Base-by-base conservation (phyloP, 768 basidiomycete genomes). In the Trametes coccinea region DNA sequence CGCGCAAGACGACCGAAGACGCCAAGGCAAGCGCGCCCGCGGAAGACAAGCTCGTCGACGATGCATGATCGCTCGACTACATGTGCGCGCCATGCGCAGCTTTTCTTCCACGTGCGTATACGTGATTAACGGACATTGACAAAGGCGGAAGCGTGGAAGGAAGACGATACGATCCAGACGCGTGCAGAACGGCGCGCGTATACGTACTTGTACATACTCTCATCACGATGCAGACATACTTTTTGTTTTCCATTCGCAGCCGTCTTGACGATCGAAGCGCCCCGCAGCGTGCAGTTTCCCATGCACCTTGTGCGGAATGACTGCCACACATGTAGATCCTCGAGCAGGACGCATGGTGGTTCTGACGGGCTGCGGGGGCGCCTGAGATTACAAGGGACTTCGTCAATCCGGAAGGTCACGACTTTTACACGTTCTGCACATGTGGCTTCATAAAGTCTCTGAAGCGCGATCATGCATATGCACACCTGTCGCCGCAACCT, bases 31-130 rank as follows among this genome's bases (percentile, higher is more conserved):
- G 75, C 57, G 66, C 53, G 17, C 64, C 64, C 49, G 76, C 77
- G 62, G 84, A 82, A 65, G 82, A 76, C 69, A 87, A 84, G 75
- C 77, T 90, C 64, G 80, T 90, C 69, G 89, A 91, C 77, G 85
- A 65, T 54, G 69, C 64, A 51, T 71, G 59, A 68, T 22, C 34
- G 60, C n/a, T 5, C 29, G 30, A 16, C 39, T 40, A 6, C 40
- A 30, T 13, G 27, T 17, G 53, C 33, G 45, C 33, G 33, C 10
- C 37, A 46, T 3, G 49, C 30, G 57, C 49, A 37, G 34, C 6
- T 5, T 37, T 37, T 40, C 43, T 5, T 51, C 22, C 33, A 16
- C 47, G 29, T 14, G 33, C 46, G 22, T 8, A 22, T 17, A 22
- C 17, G n/a, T 13, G 49, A 8, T 16, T 11, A 4, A 51, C 57